phyloP scores from a whole-genome alignment of 495 filamentous ascomycete genomes.

The Podospora comata region DNA sequence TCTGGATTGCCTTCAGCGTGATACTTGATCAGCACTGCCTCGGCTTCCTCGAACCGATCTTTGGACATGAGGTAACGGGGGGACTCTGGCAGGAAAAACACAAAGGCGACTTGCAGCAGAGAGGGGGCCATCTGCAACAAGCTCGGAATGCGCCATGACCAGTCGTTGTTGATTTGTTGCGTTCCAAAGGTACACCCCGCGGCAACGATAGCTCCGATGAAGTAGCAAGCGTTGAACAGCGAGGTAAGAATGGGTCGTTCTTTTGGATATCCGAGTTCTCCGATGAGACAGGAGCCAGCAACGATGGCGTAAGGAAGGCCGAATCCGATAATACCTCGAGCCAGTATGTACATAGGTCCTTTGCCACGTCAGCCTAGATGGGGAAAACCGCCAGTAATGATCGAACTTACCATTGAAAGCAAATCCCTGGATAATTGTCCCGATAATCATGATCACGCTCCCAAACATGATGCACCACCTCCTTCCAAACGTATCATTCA shows the following conservation, averaged over 20 bases:
- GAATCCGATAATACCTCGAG: constrained; percentile 61
- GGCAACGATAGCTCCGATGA: constrained; percentile 59
- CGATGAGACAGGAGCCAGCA: constrained; percentile 59
- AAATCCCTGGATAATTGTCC: constrained; percentile 55
- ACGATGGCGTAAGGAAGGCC: constrained; percentile 62
- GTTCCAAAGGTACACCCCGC: constrained; percentile 58
- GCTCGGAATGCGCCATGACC: constrained; percentile 65
- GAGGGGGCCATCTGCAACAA: constrained; percentile 54
- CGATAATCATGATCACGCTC: constrained; percentile 55
- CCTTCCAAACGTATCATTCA: constrained; percentile 56
- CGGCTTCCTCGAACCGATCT: constrained; percentile 57
- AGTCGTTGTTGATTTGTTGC: constrained; percentile 51
- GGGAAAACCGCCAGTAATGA: background rate
- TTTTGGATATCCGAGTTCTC: constrained; percentile 63
- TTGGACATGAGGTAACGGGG: constrained; percentile 59
- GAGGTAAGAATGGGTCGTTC: constrained; percentile 62
- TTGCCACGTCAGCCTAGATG: background rate
- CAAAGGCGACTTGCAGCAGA: constrained; percentile 54
- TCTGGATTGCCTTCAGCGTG: constrained; percentile 59
- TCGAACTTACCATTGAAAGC: constrained; percentile 41
- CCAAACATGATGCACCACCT: constrained; percentile 59
- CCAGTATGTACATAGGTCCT: constrained; percentile 57
- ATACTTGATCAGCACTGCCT: constrained; percentile 55
- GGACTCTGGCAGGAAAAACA: constrained; percentile 58
- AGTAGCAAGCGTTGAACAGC: constrained; percentile 65